Base-by-base conservation (phyloP, 2,329 filamentous ascomycete species). In the Myriosclerotinia curreyana region DNA sequence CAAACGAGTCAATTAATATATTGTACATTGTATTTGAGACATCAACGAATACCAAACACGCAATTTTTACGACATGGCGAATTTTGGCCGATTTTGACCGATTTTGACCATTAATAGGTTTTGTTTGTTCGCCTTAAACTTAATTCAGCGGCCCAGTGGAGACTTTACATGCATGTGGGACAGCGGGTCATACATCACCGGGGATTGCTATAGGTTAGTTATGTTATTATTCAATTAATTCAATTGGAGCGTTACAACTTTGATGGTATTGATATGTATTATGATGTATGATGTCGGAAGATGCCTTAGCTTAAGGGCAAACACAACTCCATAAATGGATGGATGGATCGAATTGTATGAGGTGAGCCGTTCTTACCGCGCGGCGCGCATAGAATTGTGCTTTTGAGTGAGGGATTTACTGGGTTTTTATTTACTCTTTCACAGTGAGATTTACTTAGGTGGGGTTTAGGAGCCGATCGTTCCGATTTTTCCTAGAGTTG, bases 351-450 rank as follows among this genome's bases (percentile, higher is more conserved):
- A 58, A 58, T 46, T 48, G 12, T 48, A 48, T n/a, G 46, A 11
- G 11, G 11, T 49, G 46, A 28, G 55, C 55, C 55, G 55, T 34
- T 46, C 55, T 58, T 58, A 46, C 55, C 55, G 55, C 31, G 28
- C 31, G 36, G 42, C 55, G 55, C 31, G 28, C 31, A 34, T n/a
- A 36, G 42, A 14, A 20, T 58, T 31, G 28, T 31, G 2, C 5
- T 31, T 31, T 55, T 55, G 36, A 55, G n/a, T 58, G 55, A 58
- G 55, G 55, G 28, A 58, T 58, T 58, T 58, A 48, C 42, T 58
- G 28, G 42, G 38, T 48, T 58, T 22, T n/a, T n/a, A n/a, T 20
- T 46, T 17, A 22, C 14, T 34, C 7, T 56, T 31, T 22, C 20
- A 28, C 20, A 34, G 28, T n/a, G 54, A 46, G 28, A 46, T 58